Evolutionary conservation across 2,329 filamentous ascomycete species (phyloP), one percentile per base, ranked within the genome.

Genomic region (Madurella fahalii): DNA sequence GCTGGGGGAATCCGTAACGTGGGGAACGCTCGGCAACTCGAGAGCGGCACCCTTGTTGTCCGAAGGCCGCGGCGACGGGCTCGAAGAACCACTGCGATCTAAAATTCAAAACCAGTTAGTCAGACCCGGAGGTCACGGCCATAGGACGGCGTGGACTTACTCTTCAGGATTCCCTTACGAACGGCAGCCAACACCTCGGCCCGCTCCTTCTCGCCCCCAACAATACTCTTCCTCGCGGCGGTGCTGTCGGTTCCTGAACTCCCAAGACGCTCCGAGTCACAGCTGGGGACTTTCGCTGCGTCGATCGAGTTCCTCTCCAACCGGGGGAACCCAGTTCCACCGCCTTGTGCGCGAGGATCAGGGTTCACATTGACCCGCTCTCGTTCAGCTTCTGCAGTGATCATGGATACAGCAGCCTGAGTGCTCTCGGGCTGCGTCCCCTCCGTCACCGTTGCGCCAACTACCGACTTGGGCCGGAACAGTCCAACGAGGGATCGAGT

Each of bases 131-230:
- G 7, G 2, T 32, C 12, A 20, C 7, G 18, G 37, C 44, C 12
- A 41, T 15, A 13, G 9, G 9, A n/a, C 5, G 20, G 25, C 12
- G 30, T 12, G 7, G 15, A 34, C 82, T 70, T 80, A 89, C 91
- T 89, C 74, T 99, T 99, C 52, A 99, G 72, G 47, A 99, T 99
- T 47, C 94, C 94, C 74, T 96, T 96, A 67, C 90, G 90, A 46
- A 97, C 90, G 7, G 91, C 90, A 17, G 92, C 90, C 42, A 97
- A 80, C 15, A 96, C 88, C 68, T 97, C 93, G 1, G 92, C 90
- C 59, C 93, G 85, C 67, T 97, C 94, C 65, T 79, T 87, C 61
- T 97, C 94, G 30, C 90, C 89, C 40, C 92, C 93, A 45, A 96
- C 80, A 64, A 96, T 95, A 73, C 91, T 97, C 77, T 89, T 93